Evolutionary conservation across 768 basidiomycete species (phyloP).

Genomic region (Neoboletus brunneissimus): DNA sequence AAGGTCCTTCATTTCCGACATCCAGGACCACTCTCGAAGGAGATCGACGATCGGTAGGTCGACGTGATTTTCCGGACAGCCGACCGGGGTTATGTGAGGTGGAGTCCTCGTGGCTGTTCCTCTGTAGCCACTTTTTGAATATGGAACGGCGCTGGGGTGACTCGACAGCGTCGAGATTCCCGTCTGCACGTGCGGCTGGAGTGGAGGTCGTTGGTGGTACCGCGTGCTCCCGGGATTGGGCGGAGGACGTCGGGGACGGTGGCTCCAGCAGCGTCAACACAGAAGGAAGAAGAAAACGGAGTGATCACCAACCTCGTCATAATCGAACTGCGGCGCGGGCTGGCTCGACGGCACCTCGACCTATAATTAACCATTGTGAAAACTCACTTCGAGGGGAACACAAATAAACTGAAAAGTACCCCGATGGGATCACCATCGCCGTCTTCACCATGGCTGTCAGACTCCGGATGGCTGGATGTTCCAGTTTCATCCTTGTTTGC

Average conservation of each 20-base stretch:
- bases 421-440: neutral
- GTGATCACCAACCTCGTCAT: neutral
- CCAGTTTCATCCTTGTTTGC: no score
- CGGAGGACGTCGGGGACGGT: neutral
- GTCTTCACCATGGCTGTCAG: neutral
- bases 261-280: neutral
- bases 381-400: neutral
- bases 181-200: neutral
- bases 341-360: neutral
- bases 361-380: neutral
- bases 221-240: neutral
- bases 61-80: neutral
- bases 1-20: neutral
- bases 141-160: neutral
- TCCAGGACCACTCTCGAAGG: neutral
- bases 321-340: neutral
- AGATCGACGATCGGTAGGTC: neutral
- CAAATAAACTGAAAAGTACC: neutral
- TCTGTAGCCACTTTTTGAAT: neutral
- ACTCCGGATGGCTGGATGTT: neutral
- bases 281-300: no score
- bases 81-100: neutral
- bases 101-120: neutral
- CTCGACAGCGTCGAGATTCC: neutral
- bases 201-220: neutral